These are phyloP conservation scores for Endocladia muricata DNA, from an alignment of 31 red algal species.

Conservation along the genomic window DNA sequence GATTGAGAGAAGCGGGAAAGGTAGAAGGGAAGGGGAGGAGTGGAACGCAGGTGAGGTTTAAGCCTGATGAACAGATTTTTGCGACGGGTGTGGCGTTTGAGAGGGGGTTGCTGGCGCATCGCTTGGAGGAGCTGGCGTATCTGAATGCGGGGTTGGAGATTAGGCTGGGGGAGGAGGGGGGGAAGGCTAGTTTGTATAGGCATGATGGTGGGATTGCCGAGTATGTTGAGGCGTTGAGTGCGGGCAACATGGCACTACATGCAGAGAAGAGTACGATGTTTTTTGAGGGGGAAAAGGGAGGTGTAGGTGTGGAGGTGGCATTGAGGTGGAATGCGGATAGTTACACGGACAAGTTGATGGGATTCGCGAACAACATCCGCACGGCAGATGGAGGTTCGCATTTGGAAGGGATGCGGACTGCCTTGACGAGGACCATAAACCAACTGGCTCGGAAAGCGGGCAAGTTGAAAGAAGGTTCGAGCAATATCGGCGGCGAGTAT, in stretches of 20 bases:
- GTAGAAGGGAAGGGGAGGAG: neutral
- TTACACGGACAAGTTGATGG: conserved; percentile 89
- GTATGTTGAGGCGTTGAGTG: conserved; percentile 76
- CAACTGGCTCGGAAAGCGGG: conserved; percentile 65
- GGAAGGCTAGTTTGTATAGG: conserved; percentile 12
- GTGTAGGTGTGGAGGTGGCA: conserved; percentile 75
- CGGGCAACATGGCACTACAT: conserved; percentile 59
- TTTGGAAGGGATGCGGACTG: conserved; percentile 84
- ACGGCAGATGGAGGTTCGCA: conserved; percentile 96
- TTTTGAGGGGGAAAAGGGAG: conserved; percentile 56
- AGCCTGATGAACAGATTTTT: conserved; percentile 93
- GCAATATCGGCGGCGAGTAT: conserved; percentile 89
- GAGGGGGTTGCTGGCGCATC: conserved; percentile 57
- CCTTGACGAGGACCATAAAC: conserved; percentile 87
- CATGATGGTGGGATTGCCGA: conserved; percentile 91
- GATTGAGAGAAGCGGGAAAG: conserved; percentile 6
- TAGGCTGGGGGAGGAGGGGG: conserved; percentile 40
- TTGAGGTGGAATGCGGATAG: conserved; percentile 87
- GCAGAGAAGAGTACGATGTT: conserved; percentile 42
- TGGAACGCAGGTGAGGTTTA: conserved; percentile 87
- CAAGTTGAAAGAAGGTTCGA: conserved; percentile 61
- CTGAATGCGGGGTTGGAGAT: conserved; percentile 97
- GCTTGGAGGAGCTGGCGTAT: conserved; percentile 91
- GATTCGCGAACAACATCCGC: conserved; percentile 98
- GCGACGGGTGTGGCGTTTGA: conserved; percentile 62